Evolutionary conservation across 495 filamentous ascomycete species (phyloP).

Genomic region (Daldinia grandis): DNA sequence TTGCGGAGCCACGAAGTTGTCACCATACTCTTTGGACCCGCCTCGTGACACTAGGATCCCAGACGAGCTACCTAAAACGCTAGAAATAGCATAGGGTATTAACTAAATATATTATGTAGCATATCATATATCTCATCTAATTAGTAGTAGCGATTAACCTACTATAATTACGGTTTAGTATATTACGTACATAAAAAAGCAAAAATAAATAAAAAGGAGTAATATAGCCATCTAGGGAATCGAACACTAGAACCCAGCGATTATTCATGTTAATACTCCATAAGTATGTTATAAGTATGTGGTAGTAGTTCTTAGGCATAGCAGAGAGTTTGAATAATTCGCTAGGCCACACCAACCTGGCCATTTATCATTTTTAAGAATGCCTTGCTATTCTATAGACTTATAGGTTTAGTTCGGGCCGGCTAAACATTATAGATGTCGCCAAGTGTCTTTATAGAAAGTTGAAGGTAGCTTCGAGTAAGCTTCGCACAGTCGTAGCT

Average conservation of each 20-base stretch:
- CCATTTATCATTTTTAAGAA: constrained; percentile 1
- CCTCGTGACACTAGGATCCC: too few species aligned
- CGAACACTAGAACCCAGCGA: constrained; percentile 15
- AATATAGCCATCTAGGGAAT: constrained; percentile 11
- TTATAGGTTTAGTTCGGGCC: not conserved
- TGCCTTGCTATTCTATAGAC: not conserved
- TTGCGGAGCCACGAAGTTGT: too few species aligned
- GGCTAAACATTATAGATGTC: not conserved
- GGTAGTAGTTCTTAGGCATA: not conserved
- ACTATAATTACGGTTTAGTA: not conserved
- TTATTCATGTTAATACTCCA: not conserved
- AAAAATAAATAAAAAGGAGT: not conserved
- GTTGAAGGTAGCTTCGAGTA: not conserved
- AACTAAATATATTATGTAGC: too few species aligned
- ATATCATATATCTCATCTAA: too few species aligned
- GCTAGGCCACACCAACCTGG: constrained; percentile 16
- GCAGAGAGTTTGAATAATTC: not conserved
- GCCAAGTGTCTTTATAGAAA: not conserved
- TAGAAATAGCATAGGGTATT: too few species aligned
- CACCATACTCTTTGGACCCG: too few species aligned
- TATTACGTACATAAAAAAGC: not conserved
- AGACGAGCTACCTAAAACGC: too few species aligned
- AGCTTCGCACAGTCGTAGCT: not conserved
- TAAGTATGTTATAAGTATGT: not conserved
- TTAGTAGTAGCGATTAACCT: not conserved